These are phyloP conservation scores for Aureobasidium musti DNA, from an alignment of 2,329 filamentous ascomycete species.

Conservation along the genomic window DNA sequence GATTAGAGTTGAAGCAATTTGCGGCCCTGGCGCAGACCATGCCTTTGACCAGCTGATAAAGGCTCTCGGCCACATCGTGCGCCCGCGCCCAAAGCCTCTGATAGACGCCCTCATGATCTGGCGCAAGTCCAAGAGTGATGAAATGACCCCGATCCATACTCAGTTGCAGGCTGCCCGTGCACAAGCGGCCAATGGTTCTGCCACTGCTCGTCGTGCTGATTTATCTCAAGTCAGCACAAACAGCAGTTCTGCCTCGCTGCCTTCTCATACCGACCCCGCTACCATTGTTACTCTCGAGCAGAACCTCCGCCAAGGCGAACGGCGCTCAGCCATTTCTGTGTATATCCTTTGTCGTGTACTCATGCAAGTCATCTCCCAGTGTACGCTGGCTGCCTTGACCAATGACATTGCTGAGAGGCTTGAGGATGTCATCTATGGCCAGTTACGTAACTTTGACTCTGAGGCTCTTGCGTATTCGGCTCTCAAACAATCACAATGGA, in stretches of 20 bases:
- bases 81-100: conserved; percentile 88
- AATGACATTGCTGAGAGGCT: conserved; percentile 91
- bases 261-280: conserved; percentile 24
- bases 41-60: conserved; percentile 92
- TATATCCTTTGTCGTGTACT: conserved; percentile 93
- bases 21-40: conserved; percentile 82
- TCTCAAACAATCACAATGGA: conserved; percentile 91
- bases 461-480: conserved; percentile 77
- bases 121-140: conserved; percentile 94
- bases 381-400: conserved; percentile 77
- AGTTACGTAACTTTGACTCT: conserved; percentile 83
- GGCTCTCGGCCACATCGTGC: conserved; percentile 90
- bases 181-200: background rate
- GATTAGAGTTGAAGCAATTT: conserved; percentile 82
- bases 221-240: conserved; percentile 29
- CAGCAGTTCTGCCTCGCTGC: conserved; percentile 29
- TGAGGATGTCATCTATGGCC: conserved; percentile 94
- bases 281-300: conserved; percentile 37
- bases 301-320: conserved; percentile 56
- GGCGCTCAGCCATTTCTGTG: conserved; percentile 89
- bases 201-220: conserved; percentile 29
- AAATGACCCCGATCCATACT: conserved; percentile 54
- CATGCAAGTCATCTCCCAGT: conserved; percentile 91
- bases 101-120: conserved; percentile 99
- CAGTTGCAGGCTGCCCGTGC: conserved; percentile 34